Evolutionary conservation across 2,329 filamentous ascomycete genomes (phyloP).

Genomic region (Lomentospora prolificans): DNA sequence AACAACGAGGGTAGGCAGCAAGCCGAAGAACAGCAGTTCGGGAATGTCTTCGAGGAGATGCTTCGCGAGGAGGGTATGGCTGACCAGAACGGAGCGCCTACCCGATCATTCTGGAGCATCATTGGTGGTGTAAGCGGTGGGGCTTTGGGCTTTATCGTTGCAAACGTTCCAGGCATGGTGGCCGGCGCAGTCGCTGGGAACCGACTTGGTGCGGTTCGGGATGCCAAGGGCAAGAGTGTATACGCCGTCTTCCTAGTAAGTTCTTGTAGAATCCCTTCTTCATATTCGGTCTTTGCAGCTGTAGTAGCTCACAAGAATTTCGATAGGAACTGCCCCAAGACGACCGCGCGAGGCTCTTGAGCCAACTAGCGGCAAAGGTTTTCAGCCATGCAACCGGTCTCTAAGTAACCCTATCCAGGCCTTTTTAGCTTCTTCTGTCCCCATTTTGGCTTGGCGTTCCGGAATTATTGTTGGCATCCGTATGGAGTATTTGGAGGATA

Average conservation of each 20-base stretch:
- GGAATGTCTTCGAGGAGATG: constrained; percentile 85
- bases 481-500: not conserved
- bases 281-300: not conserved
- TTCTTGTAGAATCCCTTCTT: constrained; percentile 1
- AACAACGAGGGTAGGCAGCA: constrained; percentile 32
- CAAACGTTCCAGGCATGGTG: constrained; percentile 79
- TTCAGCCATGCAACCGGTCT: constrained; percentile 68
- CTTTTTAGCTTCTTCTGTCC: constrained; percentile 3
- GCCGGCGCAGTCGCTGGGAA: constrained; percentile 91
- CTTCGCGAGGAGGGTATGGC: constrained; percentile 76
- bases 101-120: constrained; percentile 74
- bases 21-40: constrained; percentile 72
- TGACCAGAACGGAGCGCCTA: constrained; percentile 44
- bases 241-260: constrained; percentile 71
- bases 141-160: constrained; percentile 88
- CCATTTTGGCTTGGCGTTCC: not conserved
- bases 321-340: constrained; percentile 68
- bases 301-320: not conserved
- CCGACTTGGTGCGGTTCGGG: constrained; percentile 77
- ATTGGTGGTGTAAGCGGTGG: constrained; percentile 80
- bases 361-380: constrained; percentile 75
- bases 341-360: constrained; percentile 72
- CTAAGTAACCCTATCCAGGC: constrained; percentile 14
- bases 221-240: constrained; percentile 89
- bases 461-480: not conserved